Conservation (phyloP, 768 basidiomycete genomes). For the Suillus sp. region DNA sequence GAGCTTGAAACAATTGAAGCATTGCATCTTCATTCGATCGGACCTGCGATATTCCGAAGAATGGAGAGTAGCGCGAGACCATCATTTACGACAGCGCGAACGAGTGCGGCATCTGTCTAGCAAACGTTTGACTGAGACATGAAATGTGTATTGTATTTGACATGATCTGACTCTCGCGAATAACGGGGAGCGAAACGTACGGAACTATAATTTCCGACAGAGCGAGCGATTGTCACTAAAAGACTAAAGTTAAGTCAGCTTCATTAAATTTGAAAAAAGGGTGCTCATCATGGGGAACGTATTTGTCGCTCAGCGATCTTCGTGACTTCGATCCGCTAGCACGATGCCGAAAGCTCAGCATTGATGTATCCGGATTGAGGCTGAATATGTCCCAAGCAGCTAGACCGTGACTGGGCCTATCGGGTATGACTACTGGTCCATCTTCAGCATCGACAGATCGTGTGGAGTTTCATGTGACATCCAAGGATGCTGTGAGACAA, state of each 20-base stretch:
- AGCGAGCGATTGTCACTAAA: slow-evolving; percentile 8
- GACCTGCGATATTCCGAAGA: background rate
- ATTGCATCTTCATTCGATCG: background rate
- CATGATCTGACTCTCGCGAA: background rate
- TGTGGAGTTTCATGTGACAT: slow-evolving; percentile 7
- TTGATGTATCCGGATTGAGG: background rate
- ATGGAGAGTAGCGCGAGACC: background rate
- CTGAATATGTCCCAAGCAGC: background rate
- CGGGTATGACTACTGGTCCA: background rate
- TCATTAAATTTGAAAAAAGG: slow-evolving; percentile 10
- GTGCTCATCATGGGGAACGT: background rate
- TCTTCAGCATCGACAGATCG: background rate
- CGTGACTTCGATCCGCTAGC: background rate
- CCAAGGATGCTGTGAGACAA: background rate
- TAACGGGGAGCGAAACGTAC: slow-evolving; percentile 6
- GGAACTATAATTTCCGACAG: slow-evolving; percentile 5
- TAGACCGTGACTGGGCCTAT: background rate
- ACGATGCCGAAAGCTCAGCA: background rate
- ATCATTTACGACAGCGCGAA: background rate
- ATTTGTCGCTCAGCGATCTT: background rate
- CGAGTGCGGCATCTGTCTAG: background rate
- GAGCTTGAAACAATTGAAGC: background rate
- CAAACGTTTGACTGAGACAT: background rate
- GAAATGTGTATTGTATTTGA: background rate
- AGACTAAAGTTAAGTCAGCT: slow-evolving; percentile 10